phyloP scores from a whole-genome alignment of 441 rosid genomes.

The Codiaeum variegatum region DNA sequence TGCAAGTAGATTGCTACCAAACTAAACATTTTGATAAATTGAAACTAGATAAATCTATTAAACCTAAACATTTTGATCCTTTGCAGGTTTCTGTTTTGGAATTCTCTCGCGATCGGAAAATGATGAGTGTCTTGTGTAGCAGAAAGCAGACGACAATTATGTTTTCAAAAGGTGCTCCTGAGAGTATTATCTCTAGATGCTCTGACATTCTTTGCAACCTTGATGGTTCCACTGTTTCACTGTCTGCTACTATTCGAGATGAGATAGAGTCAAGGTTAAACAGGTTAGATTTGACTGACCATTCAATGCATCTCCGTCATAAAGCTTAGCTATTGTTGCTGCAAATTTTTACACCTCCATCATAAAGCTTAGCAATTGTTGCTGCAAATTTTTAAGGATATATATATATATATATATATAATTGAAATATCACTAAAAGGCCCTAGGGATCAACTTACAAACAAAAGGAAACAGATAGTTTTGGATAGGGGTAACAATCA shows the following conservation, averaged over 20 bases:
- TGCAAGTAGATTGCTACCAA: not conserved
- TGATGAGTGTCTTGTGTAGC: conserved; percentile 95
- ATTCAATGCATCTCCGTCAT: not conserved
- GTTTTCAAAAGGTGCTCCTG: conserved; percentile 99
- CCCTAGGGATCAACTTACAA: too few species aligned
- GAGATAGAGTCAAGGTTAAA: conserved; percentile 79
- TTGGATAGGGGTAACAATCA: conserved; percentile 76
- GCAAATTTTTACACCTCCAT: too few species aligned
- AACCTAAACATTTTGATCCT: conserved; percentile 20
- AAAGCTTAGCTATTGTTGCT: not conserved
- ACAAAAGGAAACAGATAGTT: too few species aligned
- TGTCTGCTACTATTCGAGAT: conserved; percentile 61
- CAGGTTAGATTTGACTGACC: conserved; percentile 48
- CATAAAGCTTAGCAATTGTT: too few species aligned
- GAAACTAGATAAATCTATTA: conserved; percentile 10
- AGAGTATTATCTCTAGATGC: conserved; percentile 84
- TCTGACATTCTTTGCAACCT: conserved; percentile 74
- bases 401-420: too few species aligned
- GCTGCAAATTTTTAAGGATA: too few species aligned
- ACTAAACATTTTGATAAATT: too few species aligned
- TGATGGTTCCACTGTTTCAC: conserved; percentile 76
- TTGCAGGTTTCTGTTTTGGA: conserved; percentile 82
- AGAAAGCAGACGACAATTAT: conserved; percentile 66
- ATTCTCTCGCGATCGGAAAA: conserved; percentile 96
- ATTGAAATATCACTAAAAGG: too few species aligned